Base-by-base conservation (phyloP, 352 stramenopile genomes). In the Phytophthora foliorum region DNA sequence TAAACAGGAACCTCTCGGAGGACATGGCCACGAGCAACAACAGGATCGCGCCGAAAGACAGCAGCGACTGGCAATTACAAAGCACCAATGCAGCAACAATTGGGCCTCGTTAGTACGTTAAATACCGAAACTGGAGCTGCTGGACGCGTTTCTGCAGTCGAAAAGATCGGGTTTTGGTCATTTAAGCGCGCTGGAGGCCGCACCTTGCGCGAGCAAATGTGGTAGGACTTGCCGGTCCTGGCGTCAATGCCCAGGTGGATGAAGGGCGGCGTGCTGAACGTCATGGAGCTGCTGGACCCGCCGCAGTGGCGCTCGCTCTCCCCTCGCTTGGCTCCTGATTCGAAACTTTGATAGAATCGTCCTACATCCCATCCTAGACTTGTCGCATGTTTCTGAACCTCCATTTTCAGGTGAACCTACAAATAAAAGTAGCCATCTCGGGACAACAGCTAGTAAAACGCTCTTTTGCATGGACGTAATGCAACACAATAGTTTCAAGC, bases 1-100 rank as follows among this genome's bases (percentile, higher is more conserved):
- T 97, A 63, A 97, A 97, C 56, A 93, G 79, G 63, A 97, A 89
- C 24, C 89, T 75, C 80, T 97, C 89, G 8, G 85, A 88, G 25
- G 83, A 81, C 85, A 95, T 95, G 42, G 82, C 72, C 39, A 93
- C 64, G n/a, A 94, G 65, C 24, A 97, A 68, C 57, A 90, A 38
- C n/a, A 89, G 49, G 25, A 97, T 88, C 24, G 87, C 83, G 22
- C 75, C 75, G 16, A 95, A 89, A 7, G 84, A 92, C 42, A 95
- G 55, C 46, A 97, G 49, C 39, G 88, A 93, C 89, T 97, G 52
- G 29, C 6, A 42, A 46, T 21, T 39, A 45, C 29, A 58, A 41
- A 46, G 27, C 16, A 45, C 16, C 16, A 45, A 24, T 24, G 46
- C 48, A 49, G 39, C 16, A 57, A 39, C 24, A 31, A 55, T 29